Percentiles rank a stretch among this genome's conserved stretches.
Conservation (phyloP, 495 filamentous ascomycete genomes). For the Penicillium maclennaniae region DNA sequence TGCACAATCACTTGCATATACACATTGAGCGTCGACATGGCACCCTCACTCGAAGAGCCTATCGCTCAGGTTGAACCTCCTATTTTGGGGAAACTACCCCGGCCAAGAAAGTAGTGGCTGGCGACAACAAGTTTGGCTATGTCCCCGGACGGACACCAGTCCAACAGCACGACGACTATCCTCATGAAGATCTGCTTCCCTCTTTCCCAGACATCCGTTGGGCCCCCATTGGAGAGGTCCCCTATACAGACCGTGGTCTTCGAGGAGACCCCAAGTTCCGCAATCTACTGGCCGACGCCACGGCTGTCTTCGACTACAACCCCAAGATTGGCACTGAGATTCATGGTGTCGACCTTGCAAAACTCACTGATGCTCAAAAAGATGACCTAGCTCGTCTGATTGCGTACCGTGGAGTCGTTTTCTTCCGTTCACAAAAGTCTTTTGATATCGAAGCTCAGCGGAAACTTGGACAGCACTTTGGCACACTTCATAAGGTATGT, state of each 20-base stretch:
- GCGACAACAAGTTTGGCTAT: slow-evolving; percentile 37
- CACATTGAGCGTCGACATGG: slow-evolving; percentile 18
- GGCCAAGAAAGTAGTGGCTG: slow-evolving; percentile 17
- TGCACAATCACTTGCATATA: background rate
- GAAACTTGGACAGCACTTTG: slow-evolving; percentile 62
- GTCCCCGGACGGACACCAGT: slow-evolving; percentile 48
- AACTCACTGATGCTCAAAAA: slow-evolving; percentile 64
- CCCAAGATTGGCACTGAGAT: slow-evolving; percentile 73
- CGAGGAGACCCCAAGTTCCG: slow-evolving; percentile 52
- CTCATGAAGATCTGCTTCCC: slow-evolving; percentile 53
- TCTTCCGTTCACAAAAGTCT: slow-evolving; percentile 66
- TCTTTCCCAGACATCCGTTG: slow-evolving; percentile 55
- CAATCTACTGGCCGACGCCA: slow-evolving; percentile 48
- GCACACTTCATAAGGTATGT: slow-evolving; percentile 56
- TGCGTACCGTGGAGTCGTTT: slow-evolving; percentile 67
- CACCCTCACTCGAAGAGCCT: slow-evolving; percentile 34
- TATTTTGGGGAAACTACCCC: slow-evolving; percentile 9
- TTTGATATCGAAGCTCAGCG: slow-evolving; percentile 65
- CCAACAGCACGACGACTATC: slow-evolving; percentile 47
- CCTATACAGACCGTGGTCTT: slow-evolving; percentile 54
- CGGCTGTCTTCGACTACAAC: slow-evolving; percentile 57
- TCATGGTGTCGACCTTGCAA: slow-evolving; percentile 62
- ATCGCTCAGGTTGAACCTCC: slow-evolving; percentile 15
- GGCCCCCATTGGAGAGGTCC: slow-evolving; percentile 46
- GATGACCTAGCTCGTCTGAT: slow-evolving; percentile 72